A percentile compares a stretch with the other conserved stretches of the same genome.
phyloP scores from a whole-genome alignment of 352 stramenopile species.

The Phytopythium chamaehyphon region DNA sequence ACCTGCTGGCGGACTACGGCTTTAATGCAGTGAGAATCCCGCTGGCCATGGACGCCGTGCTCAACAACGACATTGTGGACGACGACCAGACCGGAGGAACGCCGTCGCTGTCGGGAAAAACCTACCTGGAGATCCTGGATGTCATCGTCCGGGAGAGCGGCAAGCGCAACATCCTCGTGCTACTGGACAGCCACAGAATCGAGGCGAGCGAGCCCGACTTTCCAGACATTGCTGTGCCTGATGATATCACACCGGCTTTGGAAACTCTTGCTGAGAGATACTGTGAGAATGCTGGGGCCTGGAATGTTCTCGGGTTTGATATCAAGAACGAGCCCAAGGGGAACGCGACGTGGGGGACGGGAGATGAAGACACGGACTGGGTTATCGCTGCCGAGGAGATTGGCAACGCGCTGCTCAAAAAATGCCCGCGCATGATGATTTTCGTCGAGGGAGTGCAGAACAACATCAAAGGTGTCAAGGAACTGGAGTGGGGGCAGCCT shows the following conservation, averaged over 20 bases:
- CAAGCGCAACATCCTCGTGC: constrained; percentile 62
- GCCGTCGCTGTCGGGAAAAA: constrained; percentile 34
- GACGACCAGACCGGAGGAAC: constrained; percentile 41
- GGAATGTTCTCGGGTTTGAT: constrained; percentile 74
- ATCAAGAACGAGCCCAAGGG: constrained; percentile 81
- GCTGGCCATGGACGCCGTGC: constrained; percentile 61
- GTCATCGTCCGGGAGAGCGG: constrained; percentile 45
- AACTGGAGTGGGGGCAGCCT: constrained; percentile 52
- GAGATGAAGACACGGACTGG: constrained; percentile 62
- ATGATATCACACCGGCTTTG: constrained; percentile 52
- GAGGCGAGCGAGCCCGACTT: constrained; percentile 51
- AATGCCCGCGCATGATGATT: constrained; percentile 54
- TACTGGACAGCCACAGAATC: constrained; percentile 70
- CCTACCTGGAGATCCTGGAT: constrained; percentile 63
- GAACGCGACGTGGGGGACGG: constrained; percentile 58
- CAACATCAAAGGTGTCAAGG: constrained; percentile 48
- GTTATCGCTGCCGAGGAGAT: constrained; percentile 53
- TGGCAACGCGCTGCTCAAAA: constrained; percentile 61
- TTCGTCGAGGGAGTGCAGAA: constrained; percentile 77
- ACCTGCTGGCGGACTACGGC: constrained; percentile 40
- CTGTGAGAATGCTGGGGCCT: constrained; percentile 50
- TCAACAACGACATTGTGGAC: constrained; percentile 39
- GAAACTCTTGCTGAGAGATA: constrained; percentile 53
- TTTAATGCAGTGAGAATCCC: constrained; percentile 62
- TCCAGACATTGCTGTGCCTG: constrained; percentile 44